These are phyloP conservation scores for Hyphopichia fennica DNA, from an alignment of 1,139 yeast species.

Conservation along the genomic window DNA sequence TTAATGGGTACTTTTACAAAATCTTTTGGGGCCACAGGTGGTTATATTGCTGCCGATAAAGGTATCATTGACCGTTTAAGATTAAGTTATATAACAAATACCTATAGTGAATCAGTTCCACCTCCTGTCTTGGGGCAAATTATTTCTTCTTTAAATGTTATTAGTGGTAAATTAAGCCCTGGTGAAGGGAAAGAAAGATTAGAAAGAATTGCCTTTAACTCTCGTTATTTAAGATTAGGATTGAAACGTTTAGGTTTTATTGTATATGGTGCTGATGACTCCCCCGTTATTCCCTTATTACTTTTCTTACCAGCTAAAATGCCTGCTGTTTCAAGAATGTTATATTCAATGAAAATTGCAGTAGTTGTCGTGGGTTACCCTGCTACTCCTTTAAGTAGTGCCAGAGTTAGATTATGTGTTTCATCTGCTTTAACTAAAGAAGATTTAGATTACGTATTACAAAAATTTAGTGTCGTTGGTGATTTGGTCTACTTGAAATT, in stretches of 20 bases:
- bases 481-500: slow-evolving; percentile 73
- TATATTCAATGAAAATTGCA: slow-evolving; percentile 79
- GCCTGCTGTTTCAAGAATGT: slow-evolving; percentile 87
- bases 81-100: slow-evolving; percentile 69
- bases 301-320: slow-evolving; percentile 88
- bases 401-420: slow-evolving; percentile 91
- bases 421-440: slow-evolving; percentile 90
- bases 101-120: slow-evolving; percentile 81
- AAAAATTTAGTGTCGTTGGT: slow-evolving; percentile 76
- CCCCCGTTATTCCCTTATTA: slow-evolving; percentile 91
- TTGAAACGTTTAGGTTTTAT: slow-evolving; percentile 89
- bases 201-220: slow-evolving; percentile 91
- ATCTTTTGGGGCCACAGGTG: slow-evolving; percentile 99
- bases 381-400: slow-evolving; percentile 88
- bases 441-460: slow-evolving; percentile 81
- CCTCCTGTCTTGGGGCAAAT: slow-evolving; percentile 93
- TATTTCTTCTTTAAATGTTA: slow-evolving; percentile 73
- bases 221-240: slow-evolving; percentile 89
- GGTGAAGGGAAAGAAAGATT: slow-evolving; percentile 93
- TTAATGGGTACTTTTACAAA: slow-evolving; percentile 97
- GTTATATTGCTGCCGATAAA: slow-evolving; percentile 80
- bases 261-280: slow-evolving; percentile 92
- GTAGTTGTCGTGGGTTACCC: slow-evolving; percentile 98
- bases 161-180: slow-evolving; percentile 79
- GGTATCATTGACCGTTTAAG: slow-evolving; percentile 71